Base-by-base conservation (phyloP, 2,329 filamentous ascomycete genomes). In the Pseudogymnoascus sp. region DNA sequence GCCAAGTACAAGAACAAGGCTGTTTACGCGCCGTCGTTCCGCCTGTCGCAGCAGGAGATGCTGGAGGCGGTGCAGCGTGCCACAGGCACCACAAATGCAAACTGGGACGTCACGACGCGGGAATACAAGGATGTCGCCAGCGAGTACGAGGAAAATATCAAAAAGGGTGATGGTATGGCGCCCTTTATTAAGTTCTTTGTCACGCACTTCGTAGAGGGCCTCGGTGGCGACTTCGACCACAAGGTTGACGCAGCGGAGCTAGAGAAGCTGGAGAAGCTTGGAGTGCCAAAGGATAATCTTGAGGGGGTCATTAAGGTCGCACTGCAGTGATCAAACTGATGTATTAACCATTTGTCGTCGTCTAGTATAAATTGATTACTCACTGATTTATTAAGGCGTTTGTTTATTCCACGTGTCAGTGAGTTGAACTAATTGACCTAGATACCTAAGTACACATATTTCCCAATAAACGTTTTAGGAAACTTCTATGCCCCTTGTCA, bases 11-110 rank as follows among this genome's bases (percentile, higher is more conserved):
- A 72, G 1, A 79, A 81, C 68, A 73, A 76, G 44, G 56, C 65
- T 0, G 67, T 81, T 5, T 78, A 76, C 63, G 34, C 81, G 12
- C 73, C 71, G 16, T 79, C 77, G 60, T 82, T 82, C 71, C 67
- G 70, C 3, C 62, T 81, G 63, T 78, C 68, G 59, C 82, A 84
- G 67, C 74, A 73, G 25, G 81, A 84, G 5, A 84, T 84, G 73
- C 73, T 73, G 10, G 68, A 68, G 11, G 67, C 67, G 5, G 67
- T 68, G 10, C 53, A 67, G 44, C 67, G 69, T 7, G 70, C 69
- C 1, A 71, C 70, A 4, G 66, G 64, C 6, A 71, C 69, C 5
- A 67, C 31, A 8, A 40, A 67, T 38, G 40, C 62, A 7, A 70
- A 73, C 28, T 37, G 21, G 21, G 21, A 21, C 21, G 21, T 21